These are phyloP conservation scores for Xylariaceae sp. DNA, from an alignment of 2,329 filamentous ascomycete genomes.

Conservation along the genomic window DNA sequence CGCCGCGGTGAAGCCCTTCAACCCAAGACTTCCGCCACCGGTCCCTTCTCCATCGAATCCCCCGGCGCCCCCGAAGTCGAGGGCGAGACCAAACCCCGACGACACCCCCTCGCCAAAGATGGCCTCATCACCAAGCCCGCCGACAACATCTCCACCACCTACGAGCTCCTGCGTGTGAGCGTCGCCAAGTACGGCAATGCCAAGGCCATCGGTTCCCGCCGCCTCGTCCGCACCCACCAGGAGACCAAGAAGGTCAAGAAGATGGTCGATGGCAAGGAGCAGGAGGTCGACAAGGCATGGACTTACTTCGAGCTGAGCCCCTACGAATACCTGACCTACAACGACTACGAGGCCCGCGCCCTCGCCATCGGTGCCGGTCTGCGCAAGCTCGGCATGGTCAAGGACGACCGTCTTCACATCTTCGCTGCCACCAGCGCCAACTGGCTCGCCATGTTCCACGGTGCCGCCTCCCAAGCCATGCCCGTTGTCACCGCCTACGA, in stretches of 20 bases:
- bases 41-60: constrained; percentile 66
- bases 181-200: constrained; percentile 62
- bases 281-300: constrained; percentile 82
- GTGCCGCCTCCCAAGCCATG: constrained; percentile 67
- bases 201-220: constrained; percentile 65
- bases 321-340: constrained; percentile 74
- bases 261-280: constrained; percentile 74
- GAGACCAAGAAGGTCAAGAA: constrained; percentile 91
- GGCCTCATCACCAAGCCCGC: constrained; percentile 58
- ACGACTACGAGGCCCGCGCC: constrained; percentile 69
- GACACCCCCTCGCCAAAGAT: constrained; percentile 59
- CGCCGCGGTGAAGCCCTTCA: constrained; percentile 27
- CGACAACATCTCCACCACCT: constrained; percentile 66
- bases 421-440: constrained; percentile 68
- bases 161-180: constrained; percentile 68
- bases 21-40: constrained; percentile 52
- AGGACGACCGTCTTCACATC: constrained; percentile 70
- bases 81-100: constrained; percentile 72
- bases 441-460: constrained; percentile 51
- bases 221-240: constrained; percentile 70
- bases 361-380: constrained; percentile 66
- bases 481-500: constrained; percentile 77
- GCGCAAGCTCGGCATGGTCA: constrained; percentile 66
- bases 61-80: constrained; percentile 58
- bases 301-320: constrained; percentile 78